Base-by-base conservation (phyloP, 2,329 filamentous ascomycete species). In the Colletotrichum orchidophilum region DNA sequence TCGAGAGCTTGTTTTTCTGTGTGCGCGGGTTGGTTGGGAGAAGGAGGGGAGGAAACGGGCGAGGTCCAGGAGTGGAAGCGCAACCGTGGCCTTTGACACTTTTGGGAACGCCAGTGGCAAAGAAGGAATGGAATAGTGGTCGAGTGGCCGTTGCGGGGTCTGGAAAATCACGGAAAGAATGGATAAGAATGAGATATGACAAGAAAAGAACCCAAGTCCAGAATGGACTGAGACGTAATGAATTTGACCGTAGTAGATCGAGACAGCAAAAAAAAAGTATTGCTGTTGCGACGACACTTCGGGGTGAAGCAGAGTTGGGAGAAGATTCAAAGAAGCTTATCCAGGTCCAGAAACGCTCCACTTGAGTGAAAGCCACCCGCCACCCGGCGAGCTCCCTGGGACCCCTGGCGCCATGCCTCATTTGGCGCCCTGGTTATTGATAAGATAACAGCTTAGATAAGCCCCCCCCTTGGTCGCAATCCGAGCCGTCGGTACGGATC, bases 401-500 rank as follows among this genome's bases (percentile, higher is more conserved):
- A 71, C 72, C 72, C 72, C 70, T 74, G 70, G 60, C 63, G 55
- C 72, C 66, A 65, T 71, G 27, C 72, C 66, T 31, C n/a, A 58
- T 58, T 59, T 63, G 73, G 70, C 39, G 33, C 35, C n/a, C n/a
- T 5, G 9, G 3, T 11, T 15, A 1, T 5, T 9, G 70, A 72
- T 65, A 70, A 72, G 70, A 72, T 72, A 72, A 62, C 1, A 6
- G 55, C 61, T 70, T 60, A 72, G 70, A 70, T 72, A 69, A 60
- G 29, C 54, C 4, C 26, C 46, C 68, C 53, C 59, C 12, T 42
- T 6, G 33, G 50, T 33, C 55, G 46, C 49, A 54, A 65, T 54
- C 60, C 66, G 63, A 60, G 50, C 33, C 24, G 33, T 21, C 12
- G 39, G 39, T 18, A 46, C 39, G 39, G n/a, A n/a, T n/a, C 21